Percentiles rank a stretch among this genome's conserved stretches.
These are phyloP conservation scores for Diaporthe vexans DNA, from an alignment of 2,329 filamentous ascomycete species.

Conservation along the genomic window DNA sequence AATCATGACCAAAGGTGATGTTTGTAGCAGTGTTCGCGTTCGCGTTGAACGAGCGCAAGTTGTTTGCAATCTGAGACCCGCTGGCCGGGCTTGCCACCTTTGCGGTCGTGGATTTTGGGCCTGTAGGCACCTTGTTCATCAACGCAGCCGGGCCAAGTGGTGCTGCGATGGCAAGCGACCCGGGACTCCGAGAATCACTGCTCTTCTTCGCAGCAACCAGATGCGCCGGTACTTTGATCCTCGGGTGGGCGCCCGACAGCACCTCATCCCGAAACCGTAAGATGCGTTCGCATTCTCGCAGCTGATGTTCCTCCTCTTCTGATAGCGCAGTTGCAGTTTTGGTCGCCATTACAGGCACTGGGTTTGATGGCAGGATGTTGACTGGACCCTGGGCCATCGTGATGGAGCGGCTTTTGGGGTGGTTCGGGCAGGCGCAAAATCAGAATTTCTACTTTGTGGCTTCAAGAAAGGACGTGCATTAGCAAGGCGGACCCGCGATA, in stretches of 20 bases:
- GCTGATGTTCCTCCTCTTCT: slow-evolving; percentile 67
- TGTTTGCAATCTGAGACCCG: slow-evolving; percentile 45
- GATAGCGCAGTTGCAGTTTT: slow-evolving; percentile 48
- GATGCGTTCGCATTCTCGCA: slow-evolving; percentile 83
- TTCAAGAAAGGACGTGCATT: slow-evolving; percentile 29
- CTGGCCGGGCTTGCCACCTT: slow-evolving; percentile 39
- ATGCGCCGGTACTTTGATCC: slow-evolving; percentile 68
- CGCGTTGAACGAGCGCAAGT: slow-evolving; percentile 52
- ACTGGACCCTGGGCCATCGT: slow-evolving; percentile 44
- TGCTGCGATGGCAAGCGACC: slow-evolving; percentile 43
- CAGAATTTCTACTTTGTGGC: slow-evolving; percentile 30
- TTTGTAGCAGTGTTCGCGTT: slow-evolving; percentile 51
- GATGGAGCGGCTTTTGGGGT: slow-evolving; percentile 1
- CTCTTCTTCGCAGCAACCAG: slow-evolving; percentile 48
- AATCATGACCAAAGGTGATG: slow-evolving; percentile 40
- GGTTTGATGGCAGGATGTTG: slow-evolving; percentile 33
- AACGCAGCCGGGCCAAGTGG: slow-evolving; percentile 36
- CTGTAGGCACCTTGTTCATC: slow-evolving; percentile 37
- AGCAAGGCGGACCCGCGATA: slow-evolving; percentile 30
- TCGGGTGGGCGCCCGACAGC: slow-evolving; percentile 80
- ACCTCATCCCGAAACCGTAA: slow-evolving; percentile 85
- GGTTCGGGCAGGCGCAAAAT: slow-evolving; percentile 29
- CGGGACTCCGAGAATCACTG: slow-evolving; percentile 44
- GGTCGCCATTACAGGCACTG: slow-evolving; percentile 33
- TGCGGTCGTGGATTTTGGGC: slow-evolving; percentile 37